These are phyloP conservation scores for Picea abies DNA, from an alignment of 83 land plant genomes.

Conservation along the genomic window DNA sequence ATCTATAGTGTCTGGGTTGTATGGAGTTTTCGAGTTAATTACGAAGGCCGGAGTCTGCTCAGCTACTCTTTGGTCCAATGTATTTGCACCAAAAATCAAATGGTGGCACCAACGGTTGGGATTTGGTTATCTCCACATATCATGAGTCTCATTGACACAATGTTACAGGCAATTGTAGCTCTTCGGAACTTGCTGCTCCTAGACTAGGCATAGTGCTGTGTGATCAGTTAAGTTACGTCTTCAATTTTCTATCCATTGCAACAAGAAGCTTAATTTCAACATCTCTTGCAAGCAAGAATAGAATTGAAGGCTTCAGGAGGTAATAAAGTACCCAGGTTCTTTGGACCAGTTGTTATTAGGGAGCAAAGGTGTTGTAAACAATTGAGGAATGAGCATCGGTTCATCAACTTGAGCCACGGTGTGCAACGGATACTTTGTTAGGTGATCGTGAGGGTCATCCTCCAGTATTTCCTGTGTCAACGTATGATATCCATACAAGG, in stretches of 20 bases:
- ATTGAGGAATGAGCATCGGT: no score
- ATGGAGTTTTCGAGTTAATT: background rate
- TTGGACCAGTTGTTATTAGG: no score
- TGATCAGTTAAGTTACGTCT: conserved; percentile 62
- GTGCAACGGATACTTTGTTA: no score
- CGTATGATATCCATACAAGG: no score
- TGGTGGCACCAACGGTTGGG: conserved; percentile 45
- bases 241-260: conserved; percentile 93
- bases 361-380: no score
- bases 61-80: background rate
- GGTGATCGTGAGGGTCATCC: no score
- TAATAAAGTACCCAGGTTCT: no score
- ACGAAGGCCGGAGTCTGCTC: background rate
- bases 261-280: conserved; percentile 95
- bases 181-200: conserved; percentile 92
- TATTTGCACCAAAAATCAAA: background rate
- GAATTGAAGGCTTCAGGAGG: no score
- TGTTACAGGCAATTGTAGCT: conserved; percentile 84
- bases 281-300: conserved; percentile 69
- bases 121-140: conserved; percentile 87
- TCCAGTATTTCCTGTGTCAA: no score
- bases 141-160: conserved; percentile 91
- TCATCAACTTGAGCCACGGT: no score
- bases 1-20: background rate
- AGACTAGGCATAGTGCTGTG: conserved; percentile 93